These are phyloP conservation scores for Trypanosoma mega DNA, from an alignment of 208 protist genomes.

Conservation along the genomic window DNA sequence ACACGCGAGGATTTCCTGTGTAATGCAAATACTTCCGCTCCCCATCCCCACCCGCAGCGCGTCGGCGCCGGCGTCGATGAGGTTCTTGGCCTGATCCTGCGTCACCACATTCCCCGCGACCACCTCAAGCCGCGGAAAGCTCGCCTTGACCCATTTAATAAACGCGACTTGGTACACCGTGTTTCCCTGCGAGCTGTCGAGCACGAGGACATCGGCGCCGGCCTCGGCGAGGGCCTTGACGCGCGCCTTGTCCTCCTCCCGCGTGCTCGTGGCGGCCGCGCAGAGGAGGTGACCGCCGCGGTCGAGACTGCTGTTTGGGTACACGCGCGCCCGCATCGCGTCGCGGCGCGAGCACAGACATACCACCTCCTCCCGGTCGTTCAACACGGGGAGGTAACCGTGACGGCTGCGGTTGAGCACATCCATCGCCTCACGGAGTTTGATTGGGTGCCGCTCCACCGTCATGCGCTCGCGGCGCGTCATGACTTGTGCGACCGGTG, in stretches of 20 bases:
- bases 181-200: slow-evolving; percentile 97
- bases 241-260: slow-evolving; percentile 87
- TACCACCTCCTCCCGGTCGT: slow-evolving; percentile 90
- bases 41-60: slow-evolving; percentile 98
- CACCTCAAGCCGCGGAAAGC: slow-evolving; percentile 82
- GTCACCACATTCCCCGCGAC: slow-evolving; percentile 98
- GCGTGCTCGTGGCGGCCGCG: slow-evolving; percentile 92
- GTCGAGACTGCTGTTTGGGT: slow-evolving; percentile 85
- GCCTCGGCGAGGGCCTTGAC: slow-evolving; percentile 75
- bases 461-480: slow-evolving; percentile 79
- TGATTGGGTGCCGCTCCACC: slow-evolving; percentile 78
- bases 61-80: slow-evolving; percentile 97
- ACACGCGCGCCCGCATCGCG: slow-evolving; percentile 75
- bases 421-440: slow-evolving; percentile 94
- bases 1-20: slow-evolving; percentile 94
- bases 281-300: slow-evolving; percentile 70
- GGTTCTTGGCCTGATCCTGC: slow-evolving; percentile 93
- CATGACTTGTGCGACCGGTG: slow-evolving; percentile 84
- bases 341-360: slow-evolving; percentile 90
- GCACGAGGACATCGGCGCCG: slow-evolving; percentile 94
- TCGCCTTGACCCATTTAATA: slow-evolving; percentile 93
- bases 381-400: slow-evolving; percentile 97
- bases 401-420: slow-evolving; percentile 93
- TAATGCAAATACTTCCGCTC: slow-evolving; percentile 98
- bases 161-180: slow-evolving; percentile 96